phyloP scores from a whole-genome alignment of 352 stramenopile genomes.

The Globisporangium nagaii region DNA sequence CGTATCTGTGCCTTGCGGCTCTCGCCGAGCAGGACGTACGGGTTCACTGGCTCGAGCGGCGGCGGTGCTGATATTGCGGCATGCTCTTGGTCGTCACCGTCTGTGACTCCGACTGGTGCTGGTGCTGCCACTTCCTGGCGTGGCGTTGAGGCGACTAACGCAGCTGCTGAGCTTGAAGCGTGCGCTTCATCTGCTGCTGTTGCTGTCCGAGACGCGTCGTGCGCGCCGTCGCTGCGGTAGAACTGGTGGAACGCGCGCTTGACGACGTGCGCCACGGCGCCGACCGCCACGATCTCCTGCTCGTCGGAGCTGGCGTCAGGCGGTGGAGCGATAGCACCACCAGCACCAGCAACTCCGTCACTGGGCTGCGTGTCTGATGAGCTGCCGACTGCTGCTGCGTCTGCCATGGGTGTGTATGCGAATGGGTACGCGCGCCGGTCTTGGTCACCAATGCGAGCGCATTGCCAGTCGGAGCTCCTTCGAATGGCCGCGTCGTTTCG shows the following conservation, averaged over 20 bases:
- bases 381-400: neutral
- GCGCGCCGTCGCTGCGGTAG: constrained; percentile 16
- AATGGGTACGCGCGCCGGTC: neutral
- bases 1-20: constrained; percentile 34
- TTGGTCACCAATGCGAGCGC: neutral
- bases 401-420: neutral
- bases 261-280: constrained; percentile 67
- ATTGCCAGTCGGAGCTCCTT: neutral
- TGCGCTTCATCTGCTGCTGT: neutral
- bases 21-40: constrained; percentile 30
- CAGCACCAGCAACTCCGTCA: neutral
- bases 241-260: constrained; percentile 65
- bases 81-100: neutral
- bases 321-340: neutral
- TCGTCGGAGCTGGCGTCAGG: constrained; percentile 19
- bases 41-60: constrained; percentile 2
- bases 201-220: neutral
- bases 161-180: no score
- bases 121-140: neutral
- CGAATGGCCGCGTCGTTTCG: constrained; percentile 3
- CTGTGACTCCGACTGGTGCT: neutral
- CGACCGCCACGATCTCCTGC: constrained; percentile 60
- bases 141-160: neutral
- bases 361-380: neutral
- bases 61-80: neutral